Evolutionary conservation across 2,329 filamentous ascomycete species (phyloP).

Genomic region (Plenodomus tracheiphilus): DNA sequence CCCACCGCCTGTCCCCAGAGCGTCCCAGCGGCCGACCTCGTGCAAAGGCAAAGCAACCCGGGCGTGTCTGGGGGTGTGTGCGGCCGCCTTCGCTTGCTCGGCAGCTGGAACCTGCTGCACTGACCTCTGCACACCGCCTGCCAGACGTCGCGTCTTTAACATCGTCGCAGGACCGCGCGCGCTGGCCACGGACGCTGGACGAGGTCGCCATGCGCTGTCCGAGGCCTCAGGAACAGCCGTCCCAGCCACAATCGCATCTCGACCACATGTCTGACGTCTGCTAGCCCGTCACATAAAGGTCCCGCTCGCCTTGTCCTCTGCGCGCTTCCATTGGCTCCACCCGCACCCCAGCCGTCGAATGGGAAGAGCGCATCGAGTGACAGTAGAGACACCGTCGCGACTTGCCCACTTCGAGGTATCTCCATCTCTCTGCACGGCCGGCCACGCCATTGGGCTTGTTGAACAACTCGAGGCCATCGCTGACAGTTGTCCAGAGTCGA

Average conservation of each 20-base stretch:
- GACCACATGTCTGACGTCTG: slow-evolving; percentile 40
- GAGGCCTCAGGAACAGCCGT: slow-evolving; percentile 33
- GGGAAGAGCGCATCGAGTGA: slow-evolving; percentile 26
- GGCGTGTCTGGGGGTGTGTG: slow-evolving; percentile 14
- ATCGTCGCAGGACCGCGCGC: slow-evolving; percentile 37
- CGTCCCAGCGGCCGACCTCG: slow-evolving; percentile 18
- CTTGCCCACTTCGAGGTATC: slow-evolving; percentile 40
- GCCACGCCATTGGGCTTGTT: slow-evolving; percentile 23
- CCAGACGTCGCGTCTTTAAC: slow-evolving; percentile 39
- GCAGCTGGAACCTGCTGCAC: slow-evolving; percentile 37
- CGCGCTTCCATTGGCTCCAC: slow-evolving; percentile 39
- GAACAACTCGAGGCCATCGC: slow-evolving; percentile 13
- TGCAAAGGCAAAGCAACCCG: slow-evolving; percentile 21
- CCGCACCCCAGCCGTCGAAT: slow-evolving; percentile 35
- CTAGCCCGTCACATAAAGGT: slow-evolving; percentile 36
- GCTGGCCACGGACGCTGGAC: slow-evolving; percentile 32
- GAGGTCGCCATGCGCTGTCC: slow-evolving; percentile 46
- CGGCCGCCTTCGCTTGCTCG: slow-evolving; percentile 33
- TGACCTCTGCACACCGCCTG: slow-evolving; percentile 46
- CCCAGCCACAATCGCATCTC: slow-evolving; percentile 35
- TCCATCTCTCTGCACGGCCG: slow-evolving; percentile 27
- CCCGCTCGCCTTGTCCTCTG: slow-evolving; percentile 36
- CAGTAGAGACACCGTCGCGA: slow-evolving; percentile 31
- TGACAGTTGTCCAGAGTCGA: slow-evolving; percentile 31
- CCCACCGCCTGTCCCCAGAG: slow-evolving; percentile 10